phyloP scores from a whole-genome alignment of 768 basidiomycete genomes.

The Suillus plorans region DNA sequence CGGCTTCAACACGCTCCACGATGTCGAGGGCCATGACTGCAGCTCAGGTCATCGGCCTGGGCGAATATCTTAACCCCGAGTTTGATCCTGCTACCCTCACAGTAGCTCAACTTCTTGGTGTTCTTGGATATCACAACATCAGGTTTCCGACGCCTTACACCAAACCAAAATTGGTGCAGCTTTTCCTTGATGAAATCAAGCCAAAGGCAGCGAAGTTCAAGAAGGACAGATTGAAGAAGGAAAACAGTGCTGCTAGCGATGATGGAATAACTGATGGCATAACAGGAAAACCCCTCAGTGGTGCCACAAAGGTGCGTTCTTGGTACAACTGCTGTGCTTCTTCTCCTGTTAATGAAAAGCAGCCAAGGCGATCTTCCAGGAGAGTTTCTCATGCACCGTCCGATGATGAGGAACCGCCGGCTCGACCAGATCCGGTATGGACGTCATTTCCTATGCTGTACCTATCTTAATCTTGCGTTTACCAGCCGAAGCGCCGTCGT shows the following conservation, averaged over 20 bases:
- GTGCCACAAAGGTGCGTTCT: constrained; percentile 42
- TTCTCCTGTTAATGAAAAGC: constrained; percentile 19
- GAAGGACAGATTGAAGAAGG: constrained; percentile 62
- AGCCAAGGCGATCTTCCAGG: constrained; percentile 57
- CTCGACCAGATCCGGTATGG: constrained; percentile 59
- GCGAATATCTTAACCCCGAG: constrained; percentile 77
- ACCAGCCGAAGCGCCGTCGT: constrained; percentile 74
- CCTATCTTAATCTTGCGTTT: constrained; percentile 15
- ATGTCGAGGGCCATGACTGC: constrained; percentile 79
- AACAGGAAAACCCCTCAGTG: constrained; percentile 70
- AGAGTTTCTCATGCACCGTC: constrained; percentile 59
- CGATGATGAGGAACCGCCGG: constrained; percentile 41
- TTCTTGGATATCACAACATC: constrained; percentile 76
- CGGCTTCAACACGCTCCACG: constrained; percentile 16
- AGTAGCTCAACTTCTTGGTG: constrained; percentile 76
- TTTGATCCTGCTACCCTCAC: constrained; percentile 76
- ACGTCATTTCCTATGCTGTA: constrained; percentile 2
- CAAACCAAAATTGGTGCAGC: constrained; percentile 71
- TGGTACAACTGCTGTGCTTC: neutral
- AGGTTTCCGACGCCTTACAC: constrained; percentile 72
- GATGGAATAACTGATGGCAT: constrained; percentile 81
- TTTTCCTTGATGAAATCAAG: constrained; percentile 80
- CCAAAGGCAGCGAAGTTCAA: constrained; percentile 54
- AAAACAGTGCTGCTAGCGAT: constrained; percentile 73
- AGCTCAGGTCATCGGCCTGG: constrained; percentile 68